Percentiles rank a stretch among this genome's conserved stretches.
Conservation (phyloP, 441 rosid species). For the Sinapis alba region DNA sequence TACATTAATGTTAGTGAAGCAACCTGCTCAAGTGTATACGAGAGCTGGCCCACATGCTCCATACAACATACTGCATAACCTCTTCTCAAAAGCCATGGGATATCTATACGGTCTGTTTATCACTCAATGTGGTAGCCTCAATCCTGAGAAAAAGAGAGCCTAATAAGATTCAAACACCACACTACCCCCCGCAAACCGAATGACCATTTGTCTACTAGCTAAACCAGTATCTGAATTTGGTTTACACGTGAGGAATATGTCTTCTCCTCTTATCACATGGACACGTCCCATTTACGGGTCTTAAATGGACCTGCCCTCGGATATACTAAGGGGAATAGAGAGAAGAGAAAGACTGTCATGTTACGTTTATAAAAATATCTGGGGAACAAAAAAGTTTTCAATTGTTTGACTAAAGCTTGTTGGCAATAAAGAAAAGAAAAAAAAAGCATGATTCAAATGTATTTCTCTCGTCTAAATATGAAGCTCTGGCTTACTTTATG, state of each 20-base stretch:
- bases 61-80: constrained; percentile 8
- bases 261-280: too few relatives aligned
- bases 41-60: neutral
- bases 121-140: too few relatives aligned
- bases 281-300: neutral
- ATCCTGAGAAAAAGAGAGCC: too few relatives aligned
- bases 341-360: neutral
- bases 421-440: neutral
- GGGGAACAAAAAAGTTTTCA: constrained; percentile 8
- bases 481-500: constrained; percentile 15
- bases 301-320: neutral
- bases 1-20: constrained; percentile 11
- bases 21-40: neutral
- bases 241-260: too few relatives aligned
- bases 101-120: neutral
- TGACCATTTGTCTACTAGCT: neutral
- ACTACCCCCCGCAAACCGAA: too few relatives aligned
- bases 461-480: constrained; percentile 15
- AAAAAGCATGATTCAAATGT: neutral
- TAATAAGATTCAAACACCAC: too few relatives aligned
- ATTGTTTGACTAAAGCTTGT: constrained; percentile 19
- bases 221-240: too few relatives aligned
- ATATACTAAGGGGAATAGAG: neutral
- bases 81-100: neutral
- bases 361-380: constrained; percentile 1